These are phyloP conservation scores for Ormosia emarginata DNA, from an alignment of 306 rosid species.

Conservation along the genomic window DNA sequence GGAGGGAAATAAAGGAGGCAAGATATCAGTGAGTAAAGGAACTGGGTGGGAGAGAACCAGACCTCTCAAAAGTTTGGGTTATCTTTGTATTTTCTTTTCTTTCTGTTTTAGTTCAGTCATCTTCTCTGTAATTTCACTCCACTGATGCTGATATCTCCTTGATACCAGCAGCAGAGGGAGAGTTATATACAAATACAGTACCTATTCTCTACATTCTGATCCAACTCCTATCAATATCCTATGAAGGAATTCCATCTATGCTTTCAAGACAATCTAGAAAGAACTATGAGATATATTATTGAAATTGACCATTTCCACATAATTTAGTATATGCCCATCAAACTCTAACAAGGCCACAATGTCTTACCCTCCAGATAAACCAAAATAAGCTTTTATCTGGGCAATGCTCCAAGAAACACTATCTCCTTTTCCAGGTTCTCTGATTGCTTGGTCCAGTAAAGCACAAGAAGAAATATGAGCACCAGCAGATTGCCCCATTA, in stretches of 20 bases:
- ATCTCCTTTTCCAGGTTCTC: conserved; percentile 48
- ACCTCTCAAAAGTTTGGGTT: too few relatives aligned
- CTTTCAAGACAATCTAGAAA: conserved; percentile 3
- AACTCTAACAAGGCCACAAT: conserved; percentile 4
- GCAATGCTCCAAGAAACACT: conserved; percentile 61
- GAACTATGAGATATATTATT: not conserved
- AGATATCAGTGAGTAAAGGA: too few relatives aligned
- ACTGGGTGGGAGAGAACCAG: too few relatives aligned
- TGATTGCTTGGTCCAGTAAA: conserved; percentile 75
- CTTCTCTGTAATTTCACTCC: too few relatives aligned
- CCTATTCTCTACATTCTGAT: too few relatives aligned
- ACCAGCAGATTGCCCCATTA: conserved; percentile 99
- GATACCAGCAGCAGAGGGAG: too few relatives aligned
- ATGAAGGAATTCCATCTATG: not conserved
- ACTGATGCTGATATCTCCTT: too few relatives aligned
- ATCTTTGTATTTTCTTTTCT: too few relatives aligned
- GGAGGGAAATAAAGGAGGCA: too few relatives aligned
- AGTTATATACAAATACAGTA: too few relatives aligned
- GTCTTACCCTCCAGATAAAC: conserved; percentile 93
- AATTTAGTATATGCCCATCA: not conserved
- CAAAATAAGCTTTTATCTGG: conserved; percentile 80
- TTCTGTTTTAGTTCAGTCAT: too few relatives aligned
- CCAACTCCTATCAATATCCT: not conserved
- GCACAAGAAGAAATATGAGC: conserved; percentile 91
- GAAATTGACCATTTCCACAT: conserved; percentile 7